A percentile compares a stretch with the other conserved stretches of the same genome.
Conservation (phyloP, 2,329 filamentous ascomycete genomes). For the Xylariaceae sp. region DNA sequence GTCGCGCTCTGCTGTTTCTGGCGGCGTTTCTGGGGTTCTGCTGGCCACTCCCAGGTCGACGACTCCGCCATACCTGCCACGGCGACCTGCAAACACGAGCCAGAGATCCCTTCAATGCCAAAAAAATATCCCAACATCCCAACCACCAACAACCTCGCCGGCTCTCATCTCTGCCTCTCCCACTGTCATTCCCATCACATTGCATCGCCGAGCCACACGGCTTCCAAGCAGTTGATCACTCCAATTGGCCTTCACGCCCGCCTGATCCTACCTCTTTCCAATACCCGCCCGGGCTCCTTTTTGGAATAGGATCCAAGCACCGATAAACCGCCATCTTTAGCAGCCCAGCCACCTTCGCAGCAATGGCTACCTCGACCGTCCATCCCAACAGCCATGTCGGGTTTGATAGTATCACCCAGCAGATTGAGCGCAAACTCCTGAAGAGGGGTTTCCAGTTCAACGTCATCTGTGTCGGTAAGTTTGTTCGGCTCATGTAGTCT, state of each 20-base stretch:
- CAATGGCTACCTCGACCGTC: constrained; percentile 67
- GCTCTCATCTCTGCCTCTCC: constrained; percentile 8
- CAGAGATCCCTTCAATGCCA: constrained; percentile 23
- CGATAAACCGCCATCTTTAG: constrained; percentile 24
- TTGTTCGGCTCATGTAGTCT: not conserved
- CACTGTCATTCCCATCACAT: constrained; percentile 3
- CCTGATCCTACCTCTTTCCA: constrained; percentile 23
- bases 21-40: no score
- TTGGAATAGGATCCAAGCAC: constrained; percentile 35
- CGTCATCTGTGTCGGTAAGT: constrained; percentile 97
- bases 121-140: constrained; percentile 23
- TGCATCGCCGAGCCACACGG: not conserved
- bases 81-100: constrained; percentile 18
- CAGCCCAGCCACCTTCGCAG: constrained; percentile 29
- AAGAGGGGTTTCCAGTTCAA: constrained; percentile 99
- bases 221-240: constrained; percentile 1
- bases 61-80: not conserved
- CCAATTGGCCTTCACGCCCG: constrained; percentile 15
- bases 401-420: constrained; percentile 99
- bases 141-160: constrained; percentile 13
- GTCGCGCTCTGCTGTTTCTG: no score
- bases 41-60: no score
- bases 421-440: constrained; percentile 99
- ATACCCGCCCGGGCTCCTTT: constrained; percentile 33
- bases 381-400: constrained; percentile 98